phyloP scores from a whole-genome alignment of 1,284 basidiomycete species.

The Fomes fomentarius region DNA sequence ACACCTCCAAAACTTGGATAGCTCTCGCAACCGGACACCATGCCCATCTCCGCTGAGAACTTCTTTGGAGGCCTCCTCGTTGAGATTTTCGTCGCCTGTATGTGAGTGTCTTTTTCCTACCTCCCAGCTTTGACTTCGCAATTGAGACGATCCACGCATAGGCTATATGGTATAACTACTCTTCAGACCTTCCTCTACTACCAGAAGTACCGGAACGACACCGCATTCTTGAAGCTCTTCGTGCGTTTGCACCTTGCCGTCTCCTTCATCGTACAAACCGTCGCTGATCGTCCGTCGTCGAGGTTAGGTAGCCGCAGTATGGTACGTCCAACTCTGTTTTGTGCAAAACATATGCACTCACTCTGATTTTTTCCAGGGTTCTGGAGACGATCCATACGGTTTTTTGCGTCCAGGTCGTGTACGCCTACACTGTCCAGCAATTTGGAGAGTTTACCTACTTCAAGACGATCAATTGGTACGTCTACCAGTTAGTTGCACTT shows the following conservation, averaged over 20 bases:
- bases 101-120: conserved; percentile 7
- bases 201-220: conserved; percentile 23
- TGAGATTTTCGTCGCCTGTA: conserved; percentile 43
- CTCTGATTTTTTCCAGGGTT: conserved; percentile 6
- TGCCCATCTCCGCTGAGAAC: background rate
- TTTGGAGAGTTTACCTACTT: conserved; percentile 16
- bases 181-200: conserved; percentile 27
- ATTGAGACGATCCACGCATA: background rate
- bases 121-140: no score
- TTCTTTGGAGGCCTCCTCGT: conserved; percentile 20
- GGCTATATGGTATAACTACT: conserved; percentile 24
- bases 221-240: conserved; percentile 11
- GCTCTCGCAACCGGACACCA: no score
- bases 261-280: no score
- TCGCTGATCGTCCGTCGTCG: background rate
- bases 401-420: conserved; percentile 23
- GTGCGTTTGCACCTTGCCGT: conserved; percentile 3
- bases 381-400: conserved; percentile 24
- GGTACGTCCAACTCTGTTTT: conserved; percentile 6
- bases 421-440: conserved; percentile 16
- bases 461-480: conserved; percentile 15
- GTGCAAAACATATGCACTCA: background rate
- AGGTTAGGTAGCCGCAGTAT: conserved; percentile 18
- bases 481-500: background rate
- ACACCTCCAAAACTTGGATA: no score